Percentiles rank a stretch among this genome's conserved stretches.
Evolutionary conservation across 768 basidiomycete genomes (phyloP).

Genomic region (Serendipita indica): DNA sequence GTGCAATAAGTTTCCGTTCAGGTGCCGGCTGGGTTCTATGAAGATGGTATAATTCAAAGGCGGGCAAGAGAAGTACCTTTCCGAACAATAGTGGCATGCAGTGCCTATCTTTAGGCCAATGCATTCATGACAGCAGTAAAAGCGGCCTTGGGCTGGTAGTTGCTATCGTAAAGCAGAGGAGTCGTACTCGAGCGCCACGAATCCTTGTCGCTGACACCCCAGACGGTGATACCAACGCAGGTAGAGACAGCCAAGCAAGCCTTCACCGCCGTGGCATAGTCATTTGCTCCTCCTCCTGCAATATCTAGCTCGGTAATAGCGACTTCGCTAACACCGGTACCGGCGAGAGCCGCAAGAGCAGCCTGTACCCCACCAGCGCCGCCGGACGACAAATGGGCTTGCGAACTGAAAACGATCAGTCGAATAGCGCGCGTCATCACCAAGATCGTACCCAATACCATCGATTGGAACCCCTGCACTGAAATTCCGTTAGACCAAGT

Average conservation of each 20-base stretch:
- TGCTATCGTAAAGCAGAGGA: conserved; percentile 34
- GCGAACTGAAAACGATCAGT: too few species aligned
- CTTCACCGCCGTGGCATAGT: conserved; percentile 32
- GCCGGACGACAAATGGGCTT: conserved; percentile 19
- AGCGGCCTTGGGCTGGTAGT: conserved; percentile 32
- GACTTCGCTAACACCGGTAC: conserved; percentile 28
- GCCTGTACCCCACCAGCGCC: conserved; percentile 29
- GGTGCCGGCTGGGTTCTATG: too few species aligned
- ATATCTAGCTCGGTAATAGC: conserved; percentile 38
- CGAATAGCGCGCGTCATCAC: too few species aligned
- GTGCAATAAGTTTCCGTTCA: too few species aligned
- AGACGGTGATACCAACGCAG: conserved; percentile 32
- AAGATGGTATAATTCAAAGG: too few species aligned
- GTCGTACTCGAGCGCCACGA: conserved; percentile 32
- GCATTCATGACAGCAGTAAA: conserved; percentile 22
- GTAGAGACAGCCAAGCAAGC: conserved; percentile 30
- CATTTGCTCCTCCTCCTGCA: conserved; percentile 19
- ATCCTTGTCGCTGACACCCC: conserved; percentile 21
- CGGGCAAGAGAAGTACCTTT: too few species aligned
- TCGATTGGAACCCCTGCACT: conserved; percentile 37
- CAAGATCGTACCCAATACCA: too few species aligned
- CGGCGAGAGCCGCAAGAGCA: conserved; percentile 31
- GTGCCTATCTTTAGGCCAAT: conserved; percentile 19
- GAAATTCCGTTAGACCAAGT: background rate
- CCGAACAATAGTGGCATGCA: too few species aligned